Base-by-base conservation (phyloP, 2,329 filamentous ascomycete species). In the Fusarium sp. region DNA sequence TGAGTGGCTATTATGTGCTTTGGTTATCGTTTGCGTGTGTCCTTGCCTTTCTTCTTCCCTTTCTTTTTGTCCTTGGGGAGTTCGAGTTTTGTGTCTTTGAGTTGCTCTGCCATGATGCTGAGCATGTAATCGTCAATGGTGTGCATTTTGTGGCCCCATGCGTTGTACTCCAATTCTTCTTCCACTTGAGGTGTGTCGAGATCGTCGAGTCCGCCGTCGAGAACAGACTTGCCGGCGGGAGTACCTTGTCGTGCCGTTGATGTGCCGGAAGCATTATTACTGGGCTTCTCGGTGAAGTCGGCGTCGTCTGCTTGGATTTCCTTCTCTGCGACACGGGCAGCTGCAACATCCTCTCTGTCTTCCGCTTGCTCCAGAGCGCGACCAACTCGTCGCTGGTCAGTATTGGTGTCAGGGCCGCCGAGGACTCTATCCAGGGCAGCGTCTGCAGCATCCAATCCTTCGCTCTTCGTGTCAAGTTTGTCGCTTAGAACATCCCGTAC, bases 261-360 rank as follows among this genome's bases (percentile, higher is more conserved):
- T 4, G 84, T 79, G 6, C 86, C 86, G 0, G 87, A 88, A 3
- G 78, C 79, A 8, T 81, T 65, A 75, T 79, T 60, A 75, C 85
- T 73, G 61, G 87, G 82, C 79, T 89, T 89, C 76, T 95, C 93
- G 5, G 90, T 90, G 74, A 97, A 97, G 78, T 97, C 94, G 8
- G 90, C 93, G 49, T 95, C 94, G 74, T 97, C 94, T 29, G 93
- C 92, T 76, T 94, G 90, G 50, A 96, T 92, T 80, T 99, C 96
- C 78, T 93, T 96, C 79, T 97, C 93, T 0, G 96, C 96, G 14
- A 93, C 89, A 56, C 93, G 92, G 4, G 96, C 96, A 0, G 96
- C 96, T 31, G 91, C 91, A 18, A 95, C 93, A 79, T 99, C 96
- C 79, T 99, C 96, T 52, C 89, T 90, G 76, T 99, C 96, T 81